Percentiles rank a stretch among this genome's conserved stretches.
Evolutionary conservation across 1,284 basidiomycete species (phyloP).

Genomic region (Hortiboletus rubellus): DNA sequence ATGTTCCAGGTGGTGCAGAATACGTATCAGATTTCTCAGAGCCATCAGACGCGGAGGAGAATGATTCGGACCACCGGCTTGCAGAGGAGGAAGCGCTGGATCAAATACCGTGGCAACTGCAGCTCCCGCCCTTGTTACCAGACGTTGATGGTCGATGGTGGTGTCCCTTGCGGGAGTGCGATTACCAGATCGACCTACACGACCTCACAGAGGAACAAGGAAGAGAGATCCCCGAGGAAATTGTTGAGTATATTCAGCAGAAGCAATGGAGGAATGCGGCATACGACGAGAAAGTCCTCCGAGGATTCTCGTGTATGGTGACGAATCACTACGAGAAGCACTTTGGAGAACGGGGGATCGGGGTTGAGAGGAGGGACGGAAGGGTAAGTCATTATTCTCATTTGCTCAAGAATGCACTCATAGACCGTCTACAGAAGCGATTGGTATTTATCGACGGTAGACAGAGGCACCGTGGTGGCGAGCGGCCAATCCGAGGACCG

Average conservation of each 20-base stretch:
- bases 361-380: conserved; percentile 11
- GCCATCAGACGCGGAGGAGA: conserved; percentile 41
- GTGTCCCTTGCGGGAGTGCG: conserved; percentile 28
- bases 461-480: background rate
- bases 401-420: background rate
- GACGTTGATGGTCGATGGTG: conserved; percentile 36
- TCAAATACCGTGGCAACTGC: conserved; percentile 34
- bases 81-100: conserved; percentile 10
- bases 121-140: conserved; percentile 35
- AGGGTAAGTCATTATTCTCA: conserved; percentile 16
- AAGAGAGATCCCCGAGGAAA: conserved; percentile 14
- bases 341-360: conserved; percentile 26
- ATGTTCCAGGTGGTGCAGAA: conserved; percentile 20
- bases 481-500: conserved; percentile 20
- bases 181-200: conserved; percentile 27
- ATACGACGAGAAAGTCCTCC: conserved; percentile 31
- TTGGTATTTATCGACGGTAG: conserved; percentile 10
- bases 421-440: conserved; percentile 14
- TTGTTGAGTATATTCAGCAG: conserved; percentile 24
- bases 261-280: conserved; percentile 34
- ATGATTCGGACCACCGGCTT: conserved; percentile 34
- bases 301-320: conserved; percentile 33
- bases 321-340: conserved; percentile 38
- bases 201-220: conserved; percentile 23
- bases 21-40: conserved; percentile 57